A percentile compares a stretch with the other conserved stretches of the same genome.
These are phyloP conservation scores for Euphorbia tirucalli DNA, from an alignment of 345 rosid species.

Conservation along the genomic window DNA sequence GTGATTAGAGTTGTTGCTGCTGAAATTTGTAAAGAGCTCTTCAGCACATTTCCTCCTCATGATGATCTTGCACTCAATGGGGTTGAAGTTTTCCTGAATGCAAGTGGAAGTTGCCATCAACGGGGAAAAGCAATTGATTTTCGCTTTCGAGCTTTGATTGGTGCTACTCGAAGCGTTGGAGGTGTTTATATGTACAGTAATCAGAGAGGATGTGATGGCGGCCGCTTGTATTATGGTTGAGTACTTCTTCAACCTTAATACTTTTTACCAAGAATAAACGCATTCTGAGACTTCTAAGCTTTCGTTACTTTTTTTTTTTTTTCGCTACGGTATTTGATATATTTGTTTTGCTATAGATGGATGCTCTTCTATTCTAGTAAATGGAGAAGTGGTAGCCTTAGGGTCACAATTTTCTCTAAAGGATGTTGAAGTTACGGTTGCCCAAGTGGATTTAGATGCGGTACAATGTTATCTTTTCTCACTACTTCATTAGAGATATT, in stretches of 20 bases:
- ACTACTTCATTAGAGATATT: neutral
- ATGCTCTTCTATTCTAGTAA: conserved; percentile 75
- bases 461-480: conserved; percentile 40
- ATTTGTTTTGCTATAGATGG: conserved; percentile 54
- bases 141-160: conserved; percentile 68
- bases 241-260: neutral
- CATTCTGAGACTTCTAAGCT: neutral
- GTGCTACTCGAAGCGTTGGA: conserved; percentile 81
- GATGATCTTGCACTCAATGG: conserved; percentile 95
- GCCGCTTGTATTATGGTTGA: conserved; percentile 85
- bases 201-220: conserved; percentile 97
- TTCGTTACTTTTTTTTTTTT: conserved; percentile 1
- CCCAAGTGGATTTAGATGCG: conserved; percentile 91
- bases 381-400: conserved; percentile 81
- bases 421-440: conserved; percentile 87
- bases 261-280: neutral
- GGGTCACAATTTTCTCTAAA: conserved; percentile 91
- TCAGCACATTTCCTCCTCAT: conserved; percentile 75
- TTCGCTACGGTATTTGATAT: neutral
- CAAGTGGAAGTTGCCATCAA: conserved; percentile 97
- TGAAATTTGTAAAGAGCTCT: conserved; percentile 94
- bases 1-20: conserved; percentile 79
- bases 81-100: conserved; percentile 95
- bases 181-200: conserved; percentile 97
- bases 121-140: conserved; percentile 69